Evolutionary conservation across 768 basidiomycete species (phyloP), one percentile per base, ranked within the genome.

Genomic region (Podaxis rugospora): DNA sequence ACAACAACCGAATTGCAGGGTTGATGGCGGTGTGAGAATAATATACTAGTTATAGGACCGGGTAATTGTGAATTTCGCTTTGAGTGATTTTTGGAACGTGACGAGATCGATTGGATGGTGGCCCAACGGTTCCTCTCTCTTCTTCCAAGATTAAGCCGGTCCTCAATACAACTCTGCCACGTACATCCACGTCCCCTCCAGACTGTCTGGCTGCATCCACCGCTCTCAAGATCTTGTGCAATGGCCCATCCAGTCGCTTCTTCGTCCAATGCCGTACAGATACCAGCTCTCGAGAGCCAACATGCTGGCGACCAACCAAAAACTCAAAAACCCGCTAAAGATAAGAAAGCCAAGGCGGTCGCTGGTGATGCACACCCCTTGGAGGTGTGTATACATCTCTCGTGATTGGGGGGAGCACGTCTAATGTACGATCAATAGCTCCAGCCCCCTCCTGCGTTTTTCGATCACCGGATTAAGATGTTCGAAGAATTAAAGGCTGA

Each of bases 401-500:
- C 11, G n/a, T 27, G 35, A 39, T 16, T n/a, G 23, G 14, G 46
- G 39, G 27, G 21, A 52, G n/a, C 57, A 5, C 62, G 32, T 35
- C 47, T 6, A 23, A 42, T 23, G 36, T 28, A 37, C 3, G 10
- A 60, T 68, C 46, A 59, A 27, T 65, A 95, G 93, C 76, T 95
- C 57, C 81, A 87, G 76, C 95, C 95, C 16, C 82, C 78, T 4
- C 94, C 96, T 13, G 87, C 80, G 58, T 98, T 88, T 80, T 89
- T 98, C 75, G 90, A 90, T 66, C 89, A 90, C 72, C 88, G 96
- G 51, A 84, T 98, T 75, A 86, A 87, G 69, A 86, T 98, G 68
- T 98, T 95, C 68, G 90, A 96, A 40, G 78, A 90, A 69, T 78
- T 95, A 63, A 94, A 93, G 73, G 84, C 80, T 14, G 89, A 96